Evolutionary conservation across 345 rosid species (phyloP), one percentile per base, ranked within the genome.

Genomic region (Viola odorata): DNA sequence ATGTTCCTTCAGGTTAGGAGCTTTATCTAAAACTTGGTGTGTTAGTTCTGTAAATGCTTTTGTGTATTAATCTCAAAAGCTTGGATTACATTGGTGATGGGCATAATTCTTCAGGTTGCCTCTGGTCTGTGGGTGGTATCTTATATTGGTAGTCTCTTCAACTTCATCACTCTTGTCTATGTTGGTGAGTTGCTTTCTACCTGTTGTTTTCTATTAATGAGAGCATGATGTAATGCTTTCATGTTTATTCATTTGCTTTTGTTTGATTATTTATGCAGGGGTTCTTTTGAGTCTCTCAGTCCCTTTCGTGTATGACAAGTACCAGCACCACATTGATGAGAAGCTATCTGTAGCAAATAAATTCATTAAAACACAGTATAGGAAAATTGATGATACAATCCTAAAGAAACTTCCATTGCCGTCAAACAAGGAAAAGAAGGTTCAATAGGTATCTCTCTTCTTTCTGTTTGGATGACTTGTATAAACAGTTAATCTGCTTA

Each of bases 151-250:
- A 71, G 87, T 47, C 70, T 91, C 66, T 77, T 84, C 79, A 86
- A 76, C 67, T 84, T 90, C 47, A 88, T 95, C 61, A 85, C 96
- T 40, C 76, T 91, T 63, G 70, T 77, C 65, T 95, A 91, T 73
- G 44, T 84, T 65, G 99, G 99, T 95, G 76, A 82, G 87, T 68
- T 12, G 12, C 67, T 32, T 64, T 9, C 45, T 51, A 37, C 12
- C 52, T 8, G 5, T 8, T 37, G 1, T 50, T 45, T 42, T 52
- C 12, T 40, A 15, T 50, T 37, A 8, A 45, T 0, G 0, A 13
- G 32, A 15, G 58, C 39, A 37, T 41, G 16, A 3, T 32, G 9
- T 12, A n/a, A 9, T 23, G 32, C 32, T 5, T 56, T 55, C 37
- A 15, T 32, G 15, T 7, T 0, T 53, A 37, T 42, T 45, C 6